Conservation (phyloP, 257 asterid genomes). For the Solanum chiquidenum region DNA sequence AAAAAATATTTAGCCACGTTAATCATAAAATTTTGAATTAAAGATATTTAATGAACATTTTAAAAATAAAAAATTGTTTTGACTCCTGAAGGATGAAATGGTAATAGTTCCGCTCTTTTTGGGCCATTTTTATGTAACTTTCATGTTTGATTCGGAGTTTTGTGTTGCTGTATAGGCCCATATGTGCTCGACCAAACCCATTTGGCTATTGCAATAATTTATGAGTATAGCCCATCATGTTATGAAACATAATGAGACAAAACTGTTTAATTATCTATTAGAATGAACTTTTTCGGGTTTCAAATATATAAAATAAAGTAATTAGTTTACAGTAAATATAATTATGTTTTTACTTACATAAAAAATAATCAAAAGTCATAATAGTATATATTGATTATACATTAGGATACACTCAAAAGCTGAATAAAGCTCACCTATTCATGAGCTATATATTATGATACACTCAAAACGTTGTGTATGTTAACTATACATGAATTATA, state of each 20-base stretch:
- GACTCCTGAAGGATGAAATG: not conserved
- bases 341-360: too few species aligned
- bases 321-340: not conserved
- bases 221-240: not conserved
- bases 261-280: too few species aligned
- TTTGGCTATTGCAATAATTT: not conserved
- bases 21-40: not conserved
- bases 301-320: too few species aligned
- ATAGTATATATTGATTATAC: not conserved
- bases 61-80: not conserved
- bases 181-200: not conserved
- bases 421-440: not conserved
- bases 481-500: too few species aligned
- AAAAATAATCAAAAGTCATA: not conserved
- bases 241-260: not conserved
- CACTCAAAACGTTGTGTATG: too few species aligned
- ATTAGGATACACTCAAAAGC: not conserved
- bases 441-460: not conserved
- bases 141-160: not conserved
- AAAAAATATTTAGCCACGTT: too few species aligned
- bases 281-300: too few species aligned
- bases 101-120: not conserved
- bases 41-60: not conserved
- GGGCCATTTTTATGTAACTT: not conserved
- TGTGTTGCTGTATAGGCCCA: not conserved